Percentiles rank a stretch among this genome's conserved stretches.
phyloP scores from a whole-genome alignment of 371 early-diverging fungal genomes.

The Rhizopus delemar region DNA sequence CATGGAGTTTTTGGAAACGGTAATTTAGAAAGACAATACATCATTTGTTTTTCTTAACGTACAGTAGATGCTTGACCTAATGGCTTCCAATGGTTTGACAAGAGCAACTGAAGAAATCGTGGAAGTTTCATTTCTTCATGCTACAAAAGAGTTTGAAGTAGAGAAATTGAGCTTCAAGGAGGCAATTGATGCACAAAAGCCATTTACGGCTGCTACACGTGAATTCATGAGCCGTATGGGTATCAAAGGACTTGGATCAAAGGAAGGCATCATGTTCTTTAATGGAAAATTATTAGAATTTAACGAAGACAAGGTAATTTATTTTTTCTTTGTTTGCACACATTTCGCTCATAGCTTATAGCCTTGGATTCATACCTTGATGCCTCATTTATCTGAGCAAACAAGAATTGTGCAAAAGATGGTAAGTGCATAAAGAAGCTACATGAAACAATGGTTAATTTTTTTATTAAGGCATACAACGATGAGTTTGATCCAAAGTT shows the following conservation, averaged over 20 bases:
- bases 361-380: slow-evolving; percentile 39
- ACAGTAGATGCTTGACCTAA: slow-evolving; percentile 4
- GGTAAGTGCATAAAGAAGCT: neutral
- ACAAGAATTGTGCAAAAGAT: slow-evolving; percentile 30
- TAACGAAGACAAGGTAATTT: slow-evolving; percentile 43
- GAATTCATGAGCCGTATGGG: slow-evolving; percentile 42
- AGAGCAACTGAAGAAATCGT: neutral
- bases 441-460: neutral
- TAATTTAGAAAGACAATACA: slow-evolving; percentile 5
- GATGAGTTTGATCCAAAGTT: slow-evolving; percentile 51
- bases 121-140: neutral
- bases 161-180: slow-evolving; percentile 23
- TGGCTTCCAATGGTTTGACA: neutral
- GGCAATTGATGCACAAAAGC: slow-evolving; percentile 27
- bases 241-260: slow-evolving; percentile 15
- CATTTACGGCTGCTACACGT: slow-evolving; percentile 22
- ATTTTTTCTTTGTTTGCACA: neutral
- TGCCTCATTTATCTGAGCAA: slow-evolving; percentile 36
- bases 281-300: slow-evolving; percentile 78
- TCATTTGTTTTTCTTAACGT: neutral
- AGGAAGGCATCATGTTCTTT: slow-evolving; percentile 64
- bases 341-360: slow-evolving; percentile 2
- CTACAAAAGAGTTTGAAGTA: neutral
- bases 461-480: slow-evolving; percentile 38
- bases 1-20: slow-evolving; percentile 46